phyloP scores from a whole-genome alignment of 1,284 basidiomycete genomes.

The Grifola frondosa region DNA sequence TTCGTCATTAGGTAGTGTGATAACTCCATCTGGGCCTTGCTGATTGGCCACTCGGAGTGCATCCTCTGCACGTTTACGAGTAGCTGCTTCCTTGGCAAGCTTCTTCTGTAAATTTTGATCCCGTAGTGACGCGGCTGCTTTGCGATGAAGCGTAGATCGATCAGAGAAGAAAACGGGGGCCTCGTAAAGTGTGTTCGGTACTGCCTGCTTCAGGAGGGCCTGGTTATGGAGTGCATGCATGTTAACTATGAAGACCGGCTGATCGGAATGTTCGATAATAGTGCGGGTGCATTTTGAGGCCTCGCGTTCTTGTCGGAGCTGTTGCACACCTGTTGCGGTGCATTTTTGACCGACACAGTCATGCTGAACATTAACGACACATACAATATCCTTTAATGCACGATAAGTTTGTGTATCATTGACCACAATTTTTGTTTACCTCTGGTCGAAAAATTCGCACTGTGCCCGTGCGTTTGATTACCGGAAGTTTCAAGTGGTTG shows the following conservation, averaged over 20 bases:
- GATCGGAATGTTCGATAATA: not conserved
- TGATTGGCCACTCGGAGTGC: not conserved
- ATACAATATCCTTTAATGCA: conserved; percentile 5
- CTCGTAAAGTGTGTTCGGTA: not conserved
- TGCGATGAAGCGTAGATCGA: not conserved
- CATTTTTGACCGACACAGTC: conserved; percentile 9
- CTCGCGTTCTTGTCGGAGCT: conserved; percentile 9
- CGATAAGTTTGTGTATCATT: not conserved
- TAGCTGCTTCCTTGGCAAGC: conserved; percentile 1
- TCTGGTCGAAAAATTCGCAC: not conserved
- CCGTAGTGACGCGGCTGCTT: not conserved
- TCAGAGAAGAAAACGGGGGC: not conserved
- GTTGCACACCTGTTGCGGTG: not conserved
- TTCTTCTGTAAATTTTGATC: conserved; percentile 9
- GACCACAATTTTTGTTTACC: too few species aligned
- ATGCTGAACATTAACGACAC: conserved; percentile 16
- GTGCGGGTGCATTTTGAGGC: not conserved
- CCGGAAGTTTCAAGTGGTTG: not conserved
- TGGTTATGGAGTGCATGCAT: conserved; percentile 6
- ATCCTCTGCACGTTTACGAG: conserved; percentile 4
- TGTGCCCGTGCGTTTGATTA: not conserved
- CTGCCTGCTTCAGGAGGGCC: not conserved
- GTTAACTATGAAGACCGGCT: not conserved
- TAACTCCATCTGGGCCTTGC: too few species aligned
- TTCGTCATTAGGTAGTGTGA: too few species aligned